Evolutionary conservation across 2,329 filamentous ascomycete species (phyloP).

Genomic region (Blastomyces parvus): DNA sequence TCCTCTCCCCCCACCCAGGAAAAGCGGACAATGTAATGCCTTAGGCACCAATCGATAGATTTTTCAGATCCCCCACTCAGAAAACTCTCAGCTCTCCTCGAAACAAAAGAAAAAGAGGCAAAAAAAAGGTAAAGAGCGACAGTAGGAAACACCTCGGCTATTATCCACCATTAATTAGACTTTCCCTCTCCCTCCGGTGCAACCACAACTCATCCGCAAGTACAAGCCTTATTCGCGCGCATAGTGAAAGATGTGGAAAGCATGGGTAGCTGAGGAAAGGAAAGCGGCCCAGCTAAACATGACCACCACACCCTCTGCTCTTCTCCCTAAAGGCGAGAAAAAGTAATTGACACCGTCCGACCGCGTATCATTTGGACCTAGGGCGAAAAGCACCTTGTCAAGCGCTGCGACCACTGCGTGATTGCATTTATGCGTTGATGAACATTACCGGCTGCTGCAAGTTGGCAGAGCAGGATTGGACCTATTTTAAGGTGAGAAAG

Average conservation of each 20-base stretch:
- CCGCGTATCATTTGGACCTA: neutral
- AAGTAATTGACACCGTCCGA: neutral
- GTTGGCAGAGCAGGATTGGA: conserved; percentile 14
- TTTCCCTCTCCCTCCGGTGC: neutral
- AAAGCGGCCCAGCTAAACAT: neutral
- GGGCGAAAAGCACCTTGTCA: neutral
- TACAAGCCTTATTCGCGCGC: neutral
- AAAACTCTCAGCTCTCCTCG: neutral
- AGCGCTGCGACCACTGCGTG: neutral
- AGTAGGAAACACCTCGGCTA: conserved; percentile 7
- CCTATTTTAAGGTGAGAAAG: neutral
- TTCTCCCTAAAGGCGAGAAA: neutral
- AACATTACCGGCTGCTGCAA: conserved; percentile 12
- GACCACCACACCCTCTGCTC: too few species aligned
- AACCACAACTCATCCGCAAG: neutral
- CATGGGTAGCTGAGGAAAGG: neutral
- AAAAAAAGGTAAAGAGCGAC: conserved; percentile 12
- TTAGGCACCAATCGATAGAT: neutral
- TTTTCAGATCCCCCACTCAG: neutral
- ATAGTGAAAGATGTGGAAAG: neutral
- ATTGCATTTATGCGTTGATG: conserved; percentile 11
- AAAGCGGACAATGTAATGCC: neutral
- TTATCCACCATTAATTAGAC: neutral
- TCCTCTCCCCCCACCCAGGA: neutral
- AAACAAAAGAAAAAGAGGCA: conserved; percentile 2